phyloP scores from a whole-genome alignment of 805 yeast species.

The Yarrowia porcina region DNA sequence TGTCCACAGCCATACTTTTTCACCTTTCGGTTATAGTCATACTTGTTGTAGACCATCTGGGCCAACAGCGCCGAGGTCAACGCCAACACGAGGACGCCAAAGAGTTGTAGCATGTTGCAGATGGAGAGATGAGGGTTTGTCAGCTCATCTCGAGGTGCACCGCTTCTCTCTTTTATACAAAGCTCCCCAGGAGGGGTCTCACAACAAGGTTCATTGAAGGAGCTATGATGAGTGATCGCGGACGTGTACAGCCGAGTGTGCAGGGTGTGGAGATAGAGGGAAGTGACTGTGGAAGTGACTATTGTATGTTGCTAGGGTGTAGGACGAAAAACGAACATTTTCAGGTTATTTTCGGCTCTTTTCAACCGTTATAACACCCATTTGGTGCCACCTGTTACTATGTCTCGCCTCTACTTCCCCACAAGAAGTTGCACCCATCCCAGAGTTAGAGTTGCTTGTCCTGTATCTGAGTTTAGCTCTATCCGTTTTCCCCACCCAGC shows the following conservation, averaged over 20 bases:
- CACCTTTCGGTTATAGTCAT: slow-evolving; percentile 13
- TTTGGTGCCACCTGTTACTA: background rate
- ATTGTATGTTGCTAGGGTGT: no score
- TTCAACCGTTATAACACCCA: background rate
- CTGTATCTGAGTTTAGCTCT: background rate
- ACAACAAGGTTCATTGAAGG: background rate
- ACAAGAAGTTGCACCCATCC: background rate
- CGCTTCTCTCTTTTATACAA: background rate
- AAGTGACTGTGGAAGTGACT: no score
- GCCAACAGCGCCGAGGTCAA: slow-evolving; percentile 2
- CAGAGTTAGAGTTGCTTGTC: background rate
- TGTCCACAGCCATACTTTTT: slow-evolving; percentile 17
- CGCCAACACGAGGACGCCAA: slow-evolving; percentile 7
- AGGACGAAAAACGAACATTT: no score
- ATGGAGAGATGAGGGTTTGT: background rate
- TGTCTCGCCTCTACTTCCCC: background rate
- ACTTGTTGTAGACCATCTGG: slow-evolving; percentile 18
- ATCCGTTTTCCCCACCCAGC: slow-evolving; percentile 8
- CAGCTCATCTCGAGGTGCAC: background rate
- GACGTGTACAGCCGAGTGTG: background rate
- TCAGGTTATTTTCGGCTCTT: background rate
- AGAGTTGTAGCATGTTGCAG: slow-evolving; percentile 2
- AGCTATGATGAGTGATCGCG: slow-evolving; percentile 5
- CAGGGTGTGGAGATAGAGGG: no score
- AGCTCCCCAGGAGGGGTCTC: background rate